Evolutionary conservation across 805 yeast species (phyloP), one percentile per base, ranked within the genome.

Genomic region (Yamadazyma endophytica): DNA sequence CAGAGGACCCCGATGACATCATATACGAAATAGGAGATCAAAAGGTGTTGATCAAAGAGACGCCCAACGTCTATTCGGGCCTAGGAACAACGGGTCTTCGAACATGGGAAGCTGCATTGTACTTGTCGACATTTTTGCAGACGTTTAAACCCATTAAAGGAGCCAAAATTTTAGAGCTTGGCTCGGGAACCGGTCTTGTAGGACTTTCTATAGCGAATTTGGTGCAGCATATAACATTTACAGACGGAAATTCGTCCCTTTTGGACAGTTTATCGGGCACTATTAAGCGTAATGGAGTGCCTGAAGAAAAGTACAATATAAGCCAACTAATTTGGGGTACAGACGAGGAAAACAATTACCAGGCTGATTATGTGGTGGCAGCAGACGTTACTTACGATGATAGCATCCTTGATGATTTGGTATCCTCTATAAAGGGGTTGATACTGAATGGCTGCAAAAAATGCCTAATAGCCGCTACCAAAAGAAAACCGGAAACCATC

Each of bases 81-180:
- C 50, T 60, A n/a, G 95, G 94, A 4, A 81, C 95, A 1, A 90
- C 97, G 0, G 97, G 97, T 0, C 58, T 77, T 33, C 63, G 97
- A 24, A 90, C 97, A 1, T 89, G 97, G 97, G 96, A 87, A 49
- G 97, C 96, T 2, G 82, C 95, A 0, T 43, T 84, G 5, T 85
- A 65, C 32, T 56, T 90, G 6, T 61, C 82, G 1, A 68, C 77
- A 22, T 81, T 23, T 18, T 16, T 36, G 9, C 12, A 9, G 16
- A 11, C 13, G 22, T 18, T 9, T 24, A 16, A 30, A n/a, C 25
- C 25, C 13, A 7, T 35, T n/a, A 12, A 21, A 2, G 36, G 48
- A 20, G n/a, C n/a, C n/a, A 49, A 48, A 1, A 58, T 83, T 0
- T 50, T 85, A 8, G 97, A 89, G 46, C 52, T 89, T 15, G 97